A percentile compares a stretch with the other conserved stretches of the same genome.
Conservation (phyloP, 176 grass and related monocot genomes). For the Rhipidocladum racemiflorum region DNA sequence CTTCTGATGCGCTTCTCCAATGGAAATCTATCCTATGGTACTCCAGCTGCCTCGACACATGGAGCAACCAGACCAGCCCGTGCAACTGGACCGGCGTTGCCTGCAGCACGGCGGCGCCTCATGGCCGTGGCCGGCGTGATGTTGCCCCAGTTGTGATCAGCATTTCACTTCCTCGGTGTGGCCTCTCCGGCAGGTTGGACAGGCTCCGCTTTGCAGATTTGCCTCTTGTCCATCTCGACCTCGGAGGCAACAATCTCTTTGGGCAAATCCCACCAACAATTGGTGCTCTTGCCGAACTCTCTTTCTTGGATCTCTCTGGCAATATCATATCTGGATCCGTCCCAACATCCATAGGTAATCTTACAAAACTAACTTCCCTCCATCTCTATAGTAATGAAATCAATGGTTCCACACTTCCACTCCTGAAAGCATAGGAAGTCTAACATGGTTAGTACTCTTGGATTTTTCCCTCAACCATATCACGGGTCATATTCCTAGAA, state of each 20-base stretch:
- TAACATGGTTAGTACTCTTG: too few relatives aligned
- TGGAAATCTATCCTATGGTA: background rate
- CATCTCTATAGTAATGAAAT: too few relatives aligned
- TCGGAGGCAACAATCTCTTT: accelerated
- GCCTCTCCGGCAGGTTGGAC: background rate
- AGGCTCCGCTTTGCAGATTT: background rate
- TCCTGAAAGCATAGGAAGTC: too few relatives aligned
- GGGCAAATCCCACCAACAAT: background rate
- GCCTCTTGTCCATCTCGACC: background rate
- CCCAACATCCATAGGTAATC: slow-evolving; percentile 1
- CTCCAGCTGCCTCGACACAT: background rate
- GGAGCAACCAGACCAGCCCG: background rate
- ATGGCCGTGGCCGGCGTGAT: background rate
- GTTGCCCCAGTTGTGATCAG: background rate
- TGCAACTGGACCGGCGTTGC: background rate
- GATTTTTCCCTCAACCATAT: too few relatives aligned
- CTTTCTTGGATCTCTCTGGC: background rate
- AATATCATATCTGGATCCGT: background rate
- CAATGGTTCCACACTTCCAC: too few relatives aligned
- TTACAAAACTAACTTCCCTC: background rate
- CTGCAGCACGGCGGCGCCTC: background rate
- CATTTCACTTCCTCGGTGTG: accelerated
- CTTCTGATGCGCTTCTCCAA: background rate
- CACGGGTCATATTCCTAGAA: too few relatives aligned
- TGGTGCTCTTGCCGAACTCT: background rate